phyloP scores from a whole-genome alignment of 2,329 filamentous ascomycete species.

The Aspergillus fumigatiaffinis region DNA sequence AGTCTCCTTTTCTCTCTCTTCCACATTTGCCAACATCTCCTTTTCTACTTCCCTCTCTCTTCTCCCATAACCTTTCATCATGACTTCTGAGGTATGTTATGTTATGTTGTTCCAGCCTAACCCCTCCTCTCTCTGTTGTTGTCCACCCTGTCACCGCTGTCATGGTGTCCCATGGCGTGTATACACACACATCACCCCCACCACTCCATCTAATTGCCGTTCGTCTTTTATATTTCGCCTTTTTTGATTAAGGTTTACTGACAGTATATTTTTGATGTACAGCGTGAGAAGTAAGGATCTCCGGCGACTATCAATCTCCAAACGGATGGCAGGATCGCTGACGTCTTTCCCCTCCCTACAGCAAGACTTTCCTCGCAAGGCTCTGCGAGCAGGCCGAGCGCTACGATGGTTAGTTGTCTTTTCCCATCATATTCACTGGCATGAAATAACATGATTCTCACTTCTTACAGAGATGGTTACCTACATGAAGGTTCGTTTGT shows the following conservation, averaged over 20 bases:
- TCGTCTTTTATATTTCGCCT: slow-evolving; percentile 6
- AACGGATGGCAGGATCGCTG: slow-evolving; percentile 27
- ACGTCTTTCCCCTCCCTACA: slow-evolving; percentile 44
- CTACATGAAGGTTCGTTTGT: slow-evolving; percentile 81
- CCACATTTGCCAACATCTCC: slow-evolving; percentile 16
- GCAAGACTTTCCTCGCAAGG: slow-evolving; percentile 99
- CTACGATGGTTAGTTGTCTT: slow-evolving; percentile 73
- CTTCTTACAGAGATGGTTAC: slow-evolving; percentile 77
- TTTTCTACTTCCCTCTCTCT: slow-evolving; percentile 16
- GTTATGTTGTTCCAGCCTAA: slow-evolving; percentile 32
- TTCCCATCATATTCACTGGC: background rate
- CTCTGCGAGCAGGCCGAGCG: slow-evolving; percentile 99
- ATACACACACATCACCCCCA: slow-evolving; percentile 10
- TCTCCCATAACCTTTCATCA: slow-evolving; percentile 39
- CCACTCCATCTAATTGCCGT: slow-evolving; percentile 16
- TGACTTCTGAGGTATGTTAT: slow-evolving; percentile 61
- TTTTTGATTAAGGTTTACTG: slow-evolving; percentile 17
- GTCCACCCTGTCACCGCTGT: slow-evolving; percentile 28
- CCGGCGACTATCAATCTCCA: slow-evolving; percentile 12
- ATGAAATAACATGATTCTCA: slow-evolving; percentile 24
- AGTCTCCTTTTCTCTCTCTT: slow-evolving; percentile 5
- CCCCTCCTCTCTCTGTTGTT: slow-evolving; percentile 30
- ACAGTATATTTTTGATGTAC: slow-evolving; percentile 30
- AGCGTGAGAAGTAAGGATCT: slow-evolving; percentile 66
- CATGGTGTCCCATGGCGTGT: slow-evolving; percentile 15